Base-by-base conservation (phyloP, 1,139 yeast genomes). In the Yamadazyma aaseri region DNA sequence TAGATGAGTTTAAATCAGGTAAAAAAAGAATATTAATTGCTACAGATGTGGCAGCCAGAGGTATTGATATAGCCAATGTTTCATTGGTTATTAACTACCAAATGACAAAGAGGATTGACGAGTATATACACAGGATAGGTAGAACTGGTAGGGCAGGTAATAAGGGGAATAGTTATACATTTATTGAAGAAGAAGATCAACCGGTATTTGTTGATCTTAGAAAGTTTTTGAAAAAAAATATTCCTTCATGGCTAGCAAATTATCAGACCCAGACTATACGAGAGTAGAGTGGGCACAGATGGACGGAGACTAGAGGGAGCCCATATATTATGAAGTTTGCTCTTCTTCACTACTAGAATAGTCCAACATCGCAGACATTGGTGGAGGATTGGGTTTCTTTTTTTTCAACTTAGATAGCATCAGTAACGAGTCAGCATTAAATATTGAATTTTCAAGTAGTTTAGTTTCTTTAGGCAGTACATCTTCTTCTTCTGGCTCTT, bases 41-140 rank as follows among this genome's bases (percentile, higher is more conserved):
- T 8, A 92, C 98, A 0, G 97, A 92, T 52, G 90, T 92, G 34
- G 97, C 97, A 2, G 96, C 97, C 4, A 79, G 98, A 65, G 98
- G 98, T 59, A 81, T 92, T 40, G 97, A 92, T 60, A 80, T 92
- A 12, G 84, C 92, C 0, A 76, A 86, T 48, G 95, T 92, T 7
- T 76, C 94, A 0, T 58, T 90, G 28, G 97, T 92, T 6, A 60
- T 90, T 11, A 92, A 92, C 56, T 89, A 73, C 52, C 96, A 90
- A 50, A 84, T 90, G 94, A 65, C 89, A 10, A 74, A 71, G 39
- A 69, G 71, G 28, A 76, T 87, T 32, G 96, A 89, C 42, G 90
- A 85, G 42, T 92, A 89, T 50, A 78, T 92, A 20, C 98, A 92
- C 58, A 72, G 97, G 52, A 85, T 92, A 35, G 98, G 98, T 33